phyloP scores from a whole-genome alignment of 352 stramenopile genomes.

The Albugo candida region DNA sequence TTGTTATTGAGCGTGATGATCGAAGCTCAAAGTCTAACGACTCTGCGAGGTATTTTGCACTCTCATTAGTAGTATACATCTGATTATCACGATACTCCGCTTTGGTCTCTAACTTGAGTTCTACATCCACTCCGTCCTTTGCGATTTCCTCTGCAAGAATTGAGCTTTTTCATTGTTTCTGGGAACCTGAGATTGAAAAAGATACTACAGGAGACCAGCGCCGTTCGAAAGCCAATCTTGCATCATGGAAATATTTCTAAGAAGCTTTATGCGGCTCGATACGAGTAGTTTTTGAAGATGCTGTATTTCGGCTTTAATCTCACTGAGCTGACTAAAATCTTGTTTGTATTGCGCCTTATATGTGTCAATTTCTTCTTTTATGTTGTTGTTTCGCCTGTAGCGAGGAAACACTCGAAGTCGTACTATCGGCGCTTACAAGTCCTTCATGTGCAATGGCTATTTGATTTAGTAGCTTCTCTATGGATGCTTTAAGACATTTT shows the following conservation, averaged over 20 bases:
- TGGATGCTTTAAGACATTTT: conserved; percentile 33
- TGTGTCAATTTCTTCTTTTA: conserved; percentile 75
- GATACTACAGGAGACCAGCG: no score
- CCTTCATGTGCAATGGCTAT: conserved; percentile 33
- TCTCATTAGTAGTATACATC: background rate
- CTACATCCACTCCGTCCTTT: background rate
- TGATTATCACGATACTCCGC: background rate
- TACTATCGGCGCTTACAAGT: conserved; percentile 12
- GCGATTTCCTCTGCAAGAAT: background rate
- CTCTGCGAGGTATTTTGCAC: background rate
- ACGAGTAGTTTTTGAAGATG: conserved; percentile 84
- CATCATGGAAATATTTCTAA: no score
- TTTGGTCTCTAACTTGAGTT: no score
- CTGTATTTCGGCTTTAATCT: conserved; percentile 89
- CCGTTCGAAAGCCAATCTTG: no score
- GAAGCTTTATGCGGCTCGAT: conserved; percentile 76
- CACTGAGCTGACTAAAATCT: conserved; percentile 74
- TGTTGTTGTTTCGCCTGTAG: conserved; percentile 18
- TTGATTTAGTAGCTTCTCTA: conserved; percentile 52
- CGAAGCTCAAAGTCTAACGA: background rate
- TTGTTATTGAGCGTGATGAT: background rate
- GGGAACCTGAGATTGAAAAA: conserved; percentile 89
- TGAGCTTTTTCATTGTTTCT: conserved; percentile 19
- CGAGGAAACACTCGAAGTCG: conserved; percentile 12
- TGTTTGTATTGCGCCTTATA: conserved; percentile 84